Evolutionary conservation across 176 grass and related monocot genomes (phyloP).

Genomic region (Musa schizocarpa): DNA sequence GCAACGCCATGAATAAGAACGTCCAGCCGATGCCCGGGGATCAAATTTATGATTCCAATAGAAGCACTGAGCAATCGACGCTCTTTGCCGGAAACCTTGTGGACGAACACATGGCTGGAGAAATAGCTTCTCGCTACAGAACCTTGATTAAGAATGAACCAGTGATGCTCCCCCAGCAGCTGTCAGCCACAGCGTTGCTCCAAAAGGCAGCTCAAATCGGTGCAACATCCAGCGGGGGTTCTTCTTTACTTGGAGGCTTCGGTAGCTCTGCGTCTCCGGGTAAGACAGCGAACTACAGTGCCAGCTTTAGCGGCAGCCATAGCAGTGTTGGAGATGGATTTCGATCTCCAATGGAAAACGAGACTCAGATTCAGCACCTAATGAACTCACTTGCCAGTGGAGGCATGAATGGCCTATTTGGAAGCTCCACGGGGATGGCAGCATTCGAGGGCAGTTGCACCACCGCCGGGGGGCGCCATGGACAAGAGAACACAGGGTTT

Average conservation of each 20-base stretch:
- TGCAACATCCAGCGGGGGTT: constrained; percentile 33
- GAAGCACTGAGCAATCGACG: no score
- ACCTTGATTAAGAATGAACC: constrained; percentile 46
- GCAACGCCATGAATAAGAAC: constrained; percentile 9
- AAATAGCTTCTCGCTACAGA: constrained; percentile 20
- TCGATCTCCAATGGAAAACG: constrained; percentile 55
- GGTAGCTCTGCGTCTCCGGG: background rate
- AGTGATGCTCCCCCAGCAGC: constrained; percentile 58
- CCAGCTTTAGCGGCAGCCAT: no score
- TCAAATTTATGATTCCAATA: no score
- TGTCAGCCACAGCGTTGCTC: constrained; percentile 82
- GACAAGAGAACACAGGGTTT: no score
- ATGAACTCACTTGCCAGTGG: constrained; percentile 80
- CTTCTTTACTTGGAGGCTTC: constrained; percentile 47
- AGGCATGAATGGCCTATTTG: background rate
- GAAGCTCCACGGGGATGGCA: background rate
- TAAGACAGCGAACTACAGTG: no score
- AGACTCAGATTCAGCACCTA: constrained; percentile 57
- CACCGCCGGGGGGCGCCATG: no score
- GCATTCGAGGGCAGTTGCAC: background rate
- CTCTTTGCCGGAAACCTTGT: constrained; percentile 45
- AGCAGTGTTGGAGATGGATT: constrained; percentile 18
- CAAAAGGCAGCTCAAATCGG: constrained; percentile 97
- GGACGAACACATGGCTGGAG: constrained; percentile 37
- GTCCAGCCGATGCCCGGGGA: background rate